Evolutionary conservation across 2,329 filamentous ascomycete genomes (phyloP), one percentile per base, ranked within the genome.

Genomic region (Ascochyta clinopodiicola): DNA sequence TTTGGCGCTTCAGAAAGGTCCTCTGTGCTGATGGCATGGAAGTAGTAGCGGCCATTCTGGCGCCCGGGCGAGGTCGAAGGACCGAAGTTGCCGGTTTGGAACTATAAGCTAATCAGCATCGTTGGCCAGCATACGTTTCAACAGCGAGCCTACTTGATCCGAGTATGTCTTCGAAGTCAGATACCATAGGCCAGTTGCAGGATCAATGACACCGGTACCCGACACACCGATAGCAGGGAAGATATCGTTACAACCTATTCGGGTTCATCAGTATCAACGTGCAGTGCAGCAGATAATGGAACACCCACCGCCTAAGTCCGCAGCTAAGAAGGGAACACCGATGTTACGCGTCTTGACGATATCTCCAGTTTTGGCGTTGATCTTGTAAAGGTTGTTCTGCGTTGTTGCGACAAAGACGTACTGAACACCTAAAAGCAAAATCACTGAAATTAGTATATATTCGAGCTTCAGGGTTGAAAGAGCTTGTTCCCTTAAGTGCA

Each of bases 361-460:
- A 3, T 71, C 76, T 21, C 83, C 83, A 0, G 81, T 84, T 63
- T 82, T 81, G 0, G 82, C 82, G 62, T 86, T 76, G 29, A 86
- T 69, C 57, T 83, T 85, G 67, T 85, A 84, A 6, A 85, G 67
- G 45, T 84, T 84, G 68, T 86, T 86, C 63, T 84, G 82, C 0
- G 82, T 83, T 0, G 84, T 85, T 2, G 84, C 79, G 10, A 84
- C 70, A 60, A 82, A 86, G 35, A 86, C 78, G 51, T 81, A 83
- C 70, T 86, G 83, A 9, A 76, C 15, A 24, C 45, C 45, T 48
- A 10, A 3, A 36, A 8, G 9, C 15, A 31, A 17, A 32, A 37
- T 5, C 17, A 17, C 17, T n/a, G n/a, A 37, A 9, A 21, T 37
- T 10, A 37, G 35, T 21, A 37, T 34, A 37, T 4, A 17, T 37